Conservation (phyloP, 176 grass and related monocot genomes). For the Ensete ventricosum region DNA sequence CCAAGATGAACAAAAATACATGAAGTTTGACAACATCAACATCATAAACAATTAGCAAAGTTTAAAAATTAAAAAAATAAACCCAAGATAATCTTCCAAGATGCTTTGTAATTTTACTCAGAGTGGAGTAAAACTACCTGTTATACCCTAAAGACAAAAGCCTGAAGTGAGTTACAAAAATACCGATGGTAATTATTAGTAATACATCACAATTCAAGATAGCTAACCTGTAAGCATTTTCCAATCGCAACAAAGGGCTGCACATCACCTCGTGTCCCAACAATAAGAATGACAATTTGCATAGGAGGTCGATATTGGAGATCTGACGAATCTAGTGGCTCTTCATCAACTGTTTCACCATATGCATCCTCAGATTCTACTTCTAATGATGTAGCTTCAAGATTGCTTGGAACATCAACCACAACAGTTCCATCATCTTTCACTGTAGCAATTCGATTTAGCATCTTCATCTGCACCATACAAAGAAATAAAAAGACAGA, state of each 20-base stretch:
- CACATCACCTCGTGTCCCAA: constrained; percentile 95
- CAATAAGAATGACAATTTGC: constrained; percentile 92
- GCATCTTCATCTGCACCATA: constrained; percentile 67
- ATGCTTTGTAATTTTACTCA: no score
- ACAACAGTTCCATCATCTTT: constrained; percentile 95
- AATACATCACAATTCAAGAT: not conserved
- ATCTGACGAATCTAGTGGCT: constrained; percentile 50
- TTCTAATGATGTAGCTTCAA: constrained; percentile 37
- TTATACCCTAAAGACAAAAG: not conserved
- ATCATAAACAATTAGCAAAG: no score
- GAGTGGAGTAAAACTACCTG: not conserved
- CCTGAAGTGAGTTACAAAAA: no score
- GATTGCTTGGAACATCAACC: constrained; percentile 70
- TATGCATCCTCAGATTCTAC: constrained; percentile 34
- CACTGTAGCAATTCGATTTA: constrained; percentile 73
- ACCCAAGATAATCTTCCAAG: no score
- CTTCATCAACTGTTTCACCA: constrained; percentile 36
- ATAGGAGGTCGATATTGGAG: constrained; percentile 71
- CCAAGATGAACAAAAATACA: no score
- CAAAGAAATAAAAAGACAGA: constrained; percentile 16
- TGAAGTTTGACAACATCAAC: no score
- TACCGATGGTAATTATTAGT: no score
- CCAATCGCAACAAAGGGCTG: constrained; percentile 97
- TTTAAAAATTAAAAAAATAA: no score
- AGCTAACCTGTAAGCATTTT: constrained; percentile 73